These are phyloP conservation scores for Nicotiana undulata DNA, from an alignment of 257 asterid species.

Conservation along the genomic window DNA sequence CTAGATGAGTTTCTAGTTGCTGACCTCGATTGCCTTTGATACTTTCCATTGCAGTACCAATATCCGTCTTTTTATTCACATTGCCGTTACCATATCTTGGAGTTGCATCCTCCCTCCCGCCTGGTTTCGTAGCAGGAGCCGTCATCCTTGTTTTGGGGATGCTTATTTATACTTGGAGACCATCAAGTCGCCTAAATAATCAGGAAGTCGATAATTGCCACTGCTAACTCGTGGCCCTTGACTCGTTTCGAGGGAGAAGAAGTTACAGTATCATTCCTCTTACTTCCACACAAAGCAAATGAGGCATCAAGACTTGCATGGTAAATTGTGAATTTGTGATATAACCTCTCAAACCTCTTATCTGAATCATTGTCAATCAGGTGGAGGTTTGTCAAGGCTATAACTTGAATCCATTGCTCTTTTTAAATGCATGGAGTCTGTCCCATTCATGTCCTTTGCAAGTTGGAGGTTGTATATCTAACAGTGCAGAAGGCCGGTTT, in stretches of 20 bases:
- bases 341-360: not conserved
- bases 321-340: not conserved
- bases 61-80: conserved; percentile 78
- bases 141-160: conserved; percentile 58
- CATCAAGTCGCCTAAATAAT: conserved; percentile 29
- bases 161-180: conserved; percentile 62
- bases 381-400: not conserved
- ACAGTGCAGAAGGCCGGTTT: not conserved
- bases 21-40: not conserved
- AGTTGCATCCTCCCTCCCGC: conserved; percentile 77
- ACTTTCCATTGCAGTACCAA: conserved; percentile 47
- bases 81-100: conserved; percentile 88
- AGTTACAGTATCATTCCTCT: not conserved
- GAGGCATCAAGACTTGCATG: not conserved
- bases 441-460: not conserved
- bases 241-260: not conserved
- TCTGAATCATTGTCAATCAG: not conserved
- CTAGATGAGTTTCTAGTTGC: not conserved
- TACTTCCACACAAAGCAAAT: not conserved
- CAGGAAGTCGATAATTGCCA: not conserved
- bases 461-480: not conserved
- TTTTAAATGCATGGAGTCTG: conserved; percentile 4
- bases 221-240: not conserved
- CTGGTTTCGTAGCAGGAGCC: conserved; percentile 77
- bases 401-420: not conserved